Evolutionary conservation across 2,329 filamentous ascomycete genomes (phyloP), one percentile per base, ranked within the genome.

Genomic region (Colletotrichum sp.): DNA sequence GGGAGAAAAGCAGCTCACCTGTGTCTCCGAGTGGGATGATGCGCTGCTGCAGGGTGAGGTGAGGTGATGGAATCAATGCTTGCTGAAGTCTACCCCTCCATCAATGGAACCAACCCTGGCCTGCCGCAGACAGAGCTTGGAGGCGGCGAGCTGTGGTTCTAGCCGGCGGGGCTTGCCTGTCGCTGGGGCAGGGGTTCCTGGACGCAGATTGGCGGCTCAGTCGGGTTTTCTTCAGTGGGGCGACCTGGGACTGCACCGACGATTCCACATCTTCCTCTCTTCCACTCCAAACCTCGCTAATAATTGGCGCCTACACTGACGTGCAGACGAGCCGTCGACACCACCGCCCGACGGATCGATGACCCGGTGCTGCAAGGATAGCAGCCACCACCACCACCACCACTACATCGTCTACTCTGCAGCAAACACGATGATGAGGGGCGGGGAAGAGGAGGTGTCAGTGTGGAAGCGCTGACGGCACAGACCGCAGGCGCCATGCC

Each of bases 11-110:
- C 43, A 64, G 34, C 36, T 74, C 64, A 63, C 62, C 48, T 62
- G 48, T n/a, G 24, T 48, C n/a, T 48, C 24, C 34, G 62, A 63
- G 62, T 73, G 43, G 63, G 69, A 69, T 21, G 69, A 73, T 73
- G 70, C 14, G 28, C 34, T 56, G 65, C 38, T 62, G 69, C 62
- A 68, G 69, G 43, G 69, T 75, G 62, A 74, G 72, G 72, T 74
- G 68, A 74, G 72, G 72, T 74, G 68, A 74, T 65, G 21, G 62
- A 16, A 21, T 52, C 18, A 65, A 65, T 64, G 63, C 63, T 13
- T 21, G 38, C 38, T 48, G 18, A 48, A 48, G 5, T 48, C 38
- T 48, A 4, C 18, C 38, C 38, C 38, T 48, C 38, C 38, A 48
- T 48, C 38, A 12, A n/a, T 48, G 38, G 36, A 38, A 38, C 36